Base-by-base conservation (phyloP, 345 rosid genomes). In the Linum usitatissimum region DNA sequence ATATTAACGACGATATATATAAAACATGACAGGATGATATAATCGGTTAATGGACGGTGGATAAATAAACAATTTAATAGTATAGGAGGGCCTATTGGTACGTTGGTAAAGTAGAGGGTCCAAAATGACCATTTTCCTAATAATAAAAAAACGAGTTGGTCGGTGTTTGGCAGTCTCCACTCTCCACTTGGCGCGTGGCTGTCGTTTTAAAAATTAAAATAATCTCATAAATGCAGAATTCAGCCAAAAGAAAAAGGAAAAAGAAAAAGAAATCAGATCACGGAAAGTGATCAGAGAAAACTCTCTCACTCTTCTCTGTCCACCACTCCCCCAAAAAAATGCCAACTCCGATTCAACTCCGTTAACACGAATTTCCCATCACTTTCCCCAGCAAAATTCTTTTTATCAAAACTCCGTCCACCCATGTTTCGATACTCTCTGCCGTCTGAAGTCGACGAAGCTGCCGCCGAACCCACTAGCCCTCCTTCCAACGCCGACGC, bases 401-500 rank as follows among this genome's bases (percentile, higher is more conserved):
- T 15, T 3, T 10, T 15, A 45, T 13, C 51, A 6, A 53, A 53
- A 53, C 30, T 2, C 14, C 23, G 12, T 55, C 59, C 59, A n/a
- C 59, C 21, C 23, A 55, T 18, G 30, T 55, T 20, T 19, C 59
- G 30, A 20, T 18, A 28, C 23, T 55, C 59, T 19, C 59, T 9
- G 51, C 59, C 59, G 5, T 30, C 59, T 12, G 59, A 55, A 28
- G 30, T 55, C 30, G 59, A 55, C 59, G 59, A 55, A 55, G 10
- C 28, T 55, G 10, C 30, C 59, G 31, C 63, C 49, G n/a, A 34
- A 34, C 17, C 21, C 36, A 17, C 68, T 49, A 48, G 68, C 64
- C 66, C 66, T 65, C 72, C 60, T 59, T 21, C 42, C 60, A 61
- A 57, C 74, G 71, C 6, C 57, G 62, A 10, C 23, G 62, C 59